Conservation (phyloP, 768 basidiomycete genomes). For the Termitomyces bulborhizus region DNA sequence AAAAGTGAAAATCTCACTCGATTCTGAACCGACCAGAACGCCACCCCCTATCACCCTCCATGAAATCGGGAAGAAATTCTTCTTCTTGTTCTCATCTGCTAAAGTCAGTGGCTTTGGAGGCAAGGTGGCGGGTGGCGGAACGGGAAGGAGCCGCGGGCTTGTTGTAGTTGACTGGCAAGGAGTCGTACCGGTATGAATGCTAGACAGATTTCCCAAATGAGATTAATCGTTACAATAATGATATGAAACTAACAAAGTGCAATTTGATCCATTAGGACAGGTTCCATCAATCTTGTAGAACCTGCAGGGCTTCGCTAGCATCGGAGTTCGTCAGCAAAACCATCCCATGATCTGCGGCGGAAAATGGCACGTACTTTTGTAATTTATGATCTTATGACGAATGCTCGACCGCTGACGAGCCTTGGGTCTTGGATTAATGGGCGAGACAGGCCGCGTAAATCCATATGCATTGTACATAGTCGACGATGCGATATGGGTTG, state of each 20-base stretch:
- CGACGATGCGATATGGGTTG: slow-evolving; percentile 12
- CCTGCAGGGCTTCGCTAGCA: slow-evolving; percentile 54
- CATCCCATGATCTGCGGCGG: background rate
- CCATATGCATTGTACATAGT: slow-evolving; percentile 8
- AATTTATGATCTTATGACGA: slow-evolving; percentile 30
- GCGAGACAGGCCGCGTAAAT: slow-evolving; percentile 6
- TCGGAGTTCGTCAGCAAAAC: background rate
- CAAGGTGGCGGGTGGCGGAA: slow-evolving; percentile 3
- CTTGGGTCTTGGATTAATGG: slow-evolving; percentile 9
- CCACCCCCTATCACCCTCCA: slow-evolving; percentile 80
- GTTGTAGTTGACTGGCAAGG: slow-evolving; percentile 9
- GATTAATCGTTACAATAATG: background rate
- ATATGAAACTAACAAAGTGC: slow-evolving; percentile 47
- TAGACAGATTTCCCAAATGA: slow-evolving; percentile 15
- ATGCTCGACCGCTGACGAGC: slow-evolving; percentile 18
- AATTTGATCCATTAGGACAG: slow-evolving; percentile 49
- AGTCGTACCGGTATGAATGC: slow-evolving; percentile 39
- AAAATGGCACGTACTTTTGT: slow-evolving; percentile 30
- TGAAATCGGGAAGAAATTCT: slow-evolving; percentile 55
- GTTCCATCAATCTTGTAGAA: slow-evolving; percentile 39
- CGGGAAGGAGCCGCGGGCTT: slow-evolving; percentile 5
- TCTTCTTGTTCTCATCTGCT: slow-evolving; percentile 33
- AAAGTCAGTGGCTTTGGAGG: slow-evolving; percentile 15
- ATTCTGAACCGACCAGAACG: slow-evolving; percentile 50
- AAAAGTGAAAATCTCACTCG: slow-evolving; percentile 2